phyloP scores from a whole-genome alignment of 2,329 filamentous ascomycete species.

The Akanthomyces uredinophilus region DNA sequence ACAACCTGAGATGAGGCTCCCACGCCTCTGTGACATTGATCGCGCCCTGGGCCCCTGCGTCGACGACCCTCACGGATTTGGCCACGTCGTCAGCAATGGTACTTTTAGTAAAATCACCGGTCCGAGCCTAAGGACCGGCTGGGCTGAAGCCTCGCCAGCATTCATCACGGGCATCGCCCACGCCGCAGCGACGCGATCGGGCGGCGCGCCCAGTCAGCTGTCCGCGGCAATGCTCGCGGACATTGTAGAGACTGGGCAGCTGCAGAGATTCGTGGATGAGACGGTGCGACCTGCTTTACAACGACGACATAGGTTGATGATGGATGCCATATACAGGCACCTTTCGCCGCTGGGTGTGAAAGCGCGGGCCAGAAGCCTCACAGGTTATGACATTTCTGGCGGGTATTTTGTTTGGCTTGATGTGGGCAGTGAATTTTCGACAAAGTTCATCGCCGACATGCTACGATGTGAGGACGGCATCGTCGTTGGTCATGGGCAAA shows the following conservation, averaged over 20 bases:
- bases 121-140: constrained; percentile 80
- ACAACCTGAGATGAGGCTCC: constrained; percentile 49
- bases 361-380: constrained; percentile 33
- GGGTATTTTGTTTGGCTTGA: constrained; percentile 84
- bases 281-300: constrained; percentile 41
- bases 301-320: constrained; percentile 45
- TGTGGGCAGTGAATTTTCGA: constrained; percentile 48
- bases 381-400: constrained; percentile 52
- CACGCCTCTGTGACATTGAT: constrained; percentile 79
- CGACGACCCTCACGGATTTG: constrained; percentile 53
- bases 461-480: constrained; percentile 60
- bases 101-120: constrained; percentile 84
- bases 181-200: constrained; percentile 49
- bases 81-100: constrained; percentile 78
- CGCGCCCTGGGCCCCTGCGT: constrained; percentile 52
- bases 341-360: constrained; percentile 58
- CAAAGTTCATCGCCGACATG: constrained; percentile 49
- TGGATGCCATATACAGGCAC: constrained; percentile 52
- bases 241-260: constrained; percentile 38
- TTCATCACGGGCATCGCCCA: constrained; percentile 47
- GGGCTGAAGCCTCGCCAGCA: constrained; percentile 66
- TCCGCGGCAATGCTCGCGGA: constrained; percentile 46
- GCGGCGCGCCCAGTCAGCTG: constrained; percentile 54
- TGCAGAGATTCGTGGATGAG: constrained; percentile 39
- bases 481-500: constrained; percentile 60